Conservation (phyloP, 164 flowering plant genomes). For the Akebia trifoliata region DNA sequence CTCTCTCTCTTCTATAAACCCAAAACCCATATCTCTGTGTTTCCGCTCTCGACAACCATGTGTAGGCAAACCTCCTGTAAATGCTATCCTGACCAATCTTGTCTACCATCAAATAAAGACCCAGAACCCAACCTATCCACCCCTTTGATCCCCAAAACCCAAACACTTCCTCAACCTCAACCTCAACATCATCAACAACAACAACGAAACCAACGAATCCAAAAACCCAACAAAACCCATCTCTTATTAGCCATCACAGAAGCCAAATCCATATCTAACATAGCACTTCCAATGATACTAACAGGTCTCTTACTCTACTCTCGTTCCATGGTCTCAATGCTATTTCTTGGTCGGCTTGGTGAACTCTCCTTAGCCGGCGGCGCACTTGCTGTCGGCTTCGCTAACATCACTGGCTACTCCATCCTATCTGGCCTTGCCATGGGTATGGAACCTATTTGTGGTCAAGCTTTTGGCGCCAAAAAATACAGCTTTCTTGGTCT, state of each 20-base stretch:
- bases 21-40: conserved; percentile 12
- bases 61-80: conserved; percentile 16
- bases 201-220: neutral
- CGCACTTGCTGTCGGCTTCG: conserved; percentile 67
- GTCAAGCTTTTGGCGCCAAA: conserved; percentile 76
- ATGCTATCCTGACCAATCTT: conserved; percentile 15
- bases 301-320: conserved; percentile 64
- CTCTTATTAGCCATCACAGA: conserved; percentile 35
- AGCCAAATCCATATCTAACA: conserved; percentile 37
- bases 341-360: conserved; percentile 72
- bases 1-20: neutral
- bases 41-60: conserved; percentile 11
- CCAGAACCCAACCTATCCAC: conserved; percentile 19
- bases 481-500: conserved; percentile 52
- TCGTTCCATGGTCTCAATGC: conserved; percentile 76
- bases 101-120: conserved; percentile 12
- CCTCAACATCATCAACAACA: conserved; percentile 15
- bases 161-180: conserved; percentile 10
- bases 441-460: conserved; percentile 92
- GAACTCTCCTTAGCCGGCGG: conserved; percentile 67
- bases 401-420: conserved; percentile 85
- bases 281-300: conserved; percentile 62
- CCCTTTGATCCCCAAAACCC: conserved; percentile 32
- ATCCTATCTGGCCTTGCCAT: conserved; percentile 68
- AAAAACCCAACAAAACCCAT: conserved; percentile 23